phyloP scores from a whole-genome alignment of 495 filamentous ascomycete species.

The Neurospora sublineolata region DNA sequence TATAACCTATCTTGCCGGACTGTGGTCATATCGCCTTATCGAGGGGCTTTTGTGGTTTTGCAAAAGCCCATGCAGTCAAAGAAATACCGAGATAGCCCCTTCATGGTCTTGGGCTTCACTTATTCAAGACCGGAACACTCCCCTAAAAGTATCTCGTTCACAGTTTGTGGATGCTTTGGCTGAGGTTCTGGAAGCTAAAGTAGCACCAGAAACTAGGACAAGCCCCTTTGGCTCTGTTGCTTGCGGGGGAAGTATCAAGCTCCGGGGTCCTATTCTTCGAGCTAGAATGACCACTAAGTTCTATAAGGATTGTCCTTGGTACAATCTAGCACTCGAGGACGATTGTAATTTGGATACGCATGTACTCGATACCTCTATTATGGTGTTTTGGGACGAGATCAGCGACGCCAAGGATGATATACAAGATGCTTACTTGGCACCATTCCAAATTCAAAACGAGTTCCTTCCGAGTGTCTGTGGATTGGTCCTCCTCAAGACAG shows the following conservation, averaged over 20 bases:
- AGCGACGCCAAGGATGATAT: neutral
- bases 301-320: neutral
- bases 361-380: too few species aligned
- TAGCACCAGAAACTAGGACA: neutral
- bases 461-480: neutral
- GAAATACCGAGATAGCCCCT: neutral
- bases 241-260: neutral
- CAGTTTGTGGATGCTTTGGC: neutral
- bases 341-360: neutral
- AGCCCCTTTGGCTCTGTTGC: neutral
- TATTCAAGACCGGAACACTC: neutral
- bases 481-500: neutral
- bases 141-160: too few species aligned
- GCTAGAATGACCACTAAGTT: neutral
- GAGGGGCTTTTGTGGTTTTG: neutral
- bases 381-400: neutral
- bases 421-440: neutral
- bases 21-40: neutral
- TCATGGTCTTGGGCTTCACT: neutral
- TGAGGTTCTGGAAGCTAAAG: neutral
- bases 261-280: neutral
- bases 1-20: neutral
- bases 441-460: neutral
- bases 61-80: neutral
- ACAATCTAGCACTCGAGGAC: neutral